A percentile compares a stretch with the other conserved stretches of the same genome.
phyloP scores from a whole-genome alignment of 164 flowering plant species.

The Vitis amurensis region DNA sequence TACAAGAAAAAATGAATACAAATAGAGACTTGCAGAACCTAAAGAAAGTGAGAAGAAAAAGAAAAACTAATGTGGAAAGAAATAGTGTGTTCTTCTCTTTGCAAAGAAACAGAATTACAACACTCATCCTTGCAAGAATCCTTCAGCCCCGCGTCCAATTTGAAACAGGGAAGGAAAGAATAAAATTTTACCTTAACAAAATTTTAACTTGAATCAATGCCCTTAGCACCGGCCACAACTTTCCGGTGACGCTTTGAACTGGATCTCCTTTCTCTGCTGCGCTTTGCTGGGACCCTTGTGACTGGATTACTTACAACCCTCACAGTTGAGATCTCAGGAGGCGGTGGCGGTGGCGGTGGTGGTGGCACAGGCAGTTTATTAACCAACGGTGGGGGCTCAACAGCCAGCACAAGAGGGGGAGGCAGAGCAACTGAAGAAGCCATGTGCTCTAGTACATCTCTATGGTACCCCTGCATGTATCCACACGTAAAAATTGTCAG shows the following conservation, averaged over 20 bases:
- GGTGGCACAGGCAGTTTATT: constrained; percentile 5
- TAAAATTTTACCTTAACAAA: constrained; percentile 22
- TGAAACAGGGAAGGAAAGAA: constrained; percentile 29
- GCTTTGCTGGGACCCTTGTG: constrained; percentile 24
- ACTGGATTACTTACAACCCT: constrained; percentile 5
- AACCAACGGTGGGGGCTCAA: constrained; percentile 17
- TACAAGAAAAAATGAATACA: constrained; percentile 25
- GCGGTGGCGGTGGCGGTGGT: constrained; percentile 22
- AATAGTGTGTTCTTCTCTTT: background rate
- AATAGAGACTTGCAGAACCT: background rate
- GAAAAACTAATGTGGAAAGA: background rate
- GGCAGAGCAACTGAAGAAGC: constrained; percentile 15
- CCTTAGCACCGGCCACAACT: constrained; percentile 21
- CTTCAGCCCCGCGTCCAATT: constrained; percentile 20
- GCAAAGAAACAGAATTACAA: constrained; percentile 10
- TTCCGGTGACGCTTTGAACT: constrained; percentile 36
- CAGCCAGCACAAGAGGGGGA: constrained; percentile 8
- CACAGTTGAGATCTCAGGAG: constrained; percentile 13
- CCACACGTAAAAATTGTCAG: background rate
- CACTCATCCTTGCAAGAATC: constrained; percentile 24
- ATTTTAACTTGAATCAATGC: constrained; percentile 20
- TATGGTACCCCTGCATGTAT: constrained; percentile 39
- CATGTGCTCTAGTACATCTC: constrained; percentile 26
- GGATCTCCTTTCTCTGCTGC: constrained; percentile 34
- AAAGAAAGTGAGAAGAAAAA: background rate